phyloP scores from a whole-genome alignment of 176 grass and related monocot species.

The Cocos nucifera region DNA sequence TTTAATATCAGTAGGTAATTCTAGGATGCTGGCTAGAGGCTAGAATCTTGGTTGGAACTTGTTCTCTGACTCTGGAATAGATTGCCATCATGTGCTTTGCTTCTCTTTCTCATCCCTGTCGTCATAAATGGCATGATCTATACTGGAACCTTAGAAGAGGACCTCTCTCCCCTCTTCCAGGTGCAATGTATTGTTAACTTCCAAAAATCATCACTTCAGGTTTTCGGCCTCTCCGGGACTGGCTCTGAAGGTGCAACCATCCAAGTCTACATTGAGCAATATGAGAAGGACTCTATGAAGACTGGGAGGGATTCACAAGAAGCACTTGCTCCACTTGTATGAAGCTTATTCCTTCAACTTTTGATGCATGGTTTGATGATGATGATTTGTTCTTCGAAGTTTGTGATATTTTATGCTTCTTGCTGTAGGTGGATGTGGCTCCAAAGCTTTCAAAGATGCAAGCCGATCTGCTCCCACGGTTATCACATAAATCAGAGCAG shows the following conservation, averaged over 20 bases:
- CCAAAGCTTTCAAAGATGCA: slow-evolving; percentile 81
- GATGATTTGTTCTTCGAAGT: too few species aligned
- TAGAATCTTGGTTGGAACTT: too few species aligned
- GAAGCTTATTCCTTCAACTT: neutral
- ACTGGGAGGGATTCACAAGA: slow-evolving; percentile 74
- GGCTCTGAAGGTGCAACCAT: slow-evolving; percentile 90
- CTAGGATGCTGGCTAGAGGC: too few species aligned
- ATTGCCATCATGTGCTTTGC: too few species aligned
- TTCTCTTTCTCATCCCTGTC: too few species aligned
- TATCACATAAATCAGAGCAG: slow-evolving; percentile 52
- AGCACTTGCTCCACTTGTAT: slow-evolving; percentile 81
- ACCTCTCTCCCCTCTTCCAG: too few species aligned
- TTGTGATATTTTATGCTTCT: neutral
- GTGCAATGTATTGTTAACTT: neutral
- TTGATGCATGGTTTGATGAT: too few species aligned
- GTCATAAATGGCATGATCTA: too few species aligned
- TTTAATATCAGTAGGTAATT: neutral
- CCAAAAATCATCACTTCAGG: slow-evolving; percentile 19
- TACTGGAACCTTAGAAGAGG: too few species aligned
- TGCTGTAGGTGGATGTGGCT: slow-evolving; percentile 59
- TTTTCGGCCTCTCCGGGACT: slow-evolving; percentile 92
- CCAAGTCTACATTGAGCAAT: slow-evolving; percentile 88
- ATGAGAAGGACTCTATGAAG: slow-evolving; percentile 76
- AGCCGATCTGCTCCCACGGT: slow-evolving; percentile 79
- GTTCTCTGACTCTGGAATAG: too few species aligned